A percentile compares a stretch with the other conserved stretches of the same genome.
These are phyloP conservation scores for Xylaria acuta DNA, from an alignment of 495 filamentous ascomycete genomes.

Conservation along the genomic window DNA sequence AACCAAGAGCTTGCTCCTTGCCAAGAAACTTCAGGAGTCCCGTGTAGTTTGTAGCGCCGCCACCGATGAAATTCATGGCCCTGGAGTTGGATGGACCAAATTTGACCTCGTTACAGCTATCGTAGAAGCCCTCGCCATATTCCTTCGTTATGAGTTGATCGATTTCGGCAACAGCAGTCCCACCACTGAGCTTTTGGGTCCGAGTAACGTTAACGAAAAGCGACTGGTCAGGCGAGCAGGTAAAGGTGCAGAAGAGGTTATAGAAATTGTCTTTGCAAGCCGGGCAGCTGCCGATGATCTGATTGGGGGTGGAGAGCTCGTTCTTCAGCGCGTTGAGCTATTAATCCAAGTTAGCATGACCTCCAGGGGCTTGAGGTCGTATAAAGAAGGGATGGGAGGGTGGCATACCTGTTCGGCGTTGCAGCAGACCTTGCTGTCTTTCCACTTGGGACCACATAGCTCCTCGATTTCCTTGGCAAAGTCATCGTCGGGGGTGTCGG, in stretches of 20 bases:
- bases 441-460: conserved; percentile 88
- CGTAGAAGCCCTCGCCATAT: conserved; percentile 88
- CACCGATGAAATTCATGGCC: conserved; percentile 94
- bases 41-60: conserved; percentile 88
- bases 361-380: not conserved
- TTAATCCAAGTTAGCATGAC: conserved; percentile 32
- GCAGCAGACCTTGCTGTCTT: conserved; percentile 82
- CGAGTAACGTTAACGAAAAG: conserved; percentile 93
- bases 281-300: conserved; percentile 89
- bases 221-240: conserved; percentile 95
- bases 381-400: conserved; percentile 14
- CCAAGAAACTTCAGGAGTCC: conserved; percentile 91
- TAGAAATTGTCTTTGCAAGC: conserved; percentile 97
- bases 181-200: conserved; percentile 68
- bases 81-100: conserved; percentile 90
- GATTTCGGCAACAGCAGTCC: conserved; percentile 80
- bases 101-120: conserved; percentile 98
- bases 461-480: conserved; percentile 78
- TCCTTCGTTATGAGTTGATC: conserved; percentile 87
- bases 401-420: conserved; percentile 72
- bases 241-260: conserved; percentile 97
- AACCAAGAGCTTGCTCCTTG: conserved; percentile 84
- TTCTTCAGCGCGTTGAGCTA: conserved; percentile 77
- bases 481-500: conserved; percentile 70
- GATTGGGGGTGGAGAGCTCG: conserved; percentile 85